Base-by-base conservation (phyloP, 176 grass and related monocot species). In the Poa pratensis region DNA sequence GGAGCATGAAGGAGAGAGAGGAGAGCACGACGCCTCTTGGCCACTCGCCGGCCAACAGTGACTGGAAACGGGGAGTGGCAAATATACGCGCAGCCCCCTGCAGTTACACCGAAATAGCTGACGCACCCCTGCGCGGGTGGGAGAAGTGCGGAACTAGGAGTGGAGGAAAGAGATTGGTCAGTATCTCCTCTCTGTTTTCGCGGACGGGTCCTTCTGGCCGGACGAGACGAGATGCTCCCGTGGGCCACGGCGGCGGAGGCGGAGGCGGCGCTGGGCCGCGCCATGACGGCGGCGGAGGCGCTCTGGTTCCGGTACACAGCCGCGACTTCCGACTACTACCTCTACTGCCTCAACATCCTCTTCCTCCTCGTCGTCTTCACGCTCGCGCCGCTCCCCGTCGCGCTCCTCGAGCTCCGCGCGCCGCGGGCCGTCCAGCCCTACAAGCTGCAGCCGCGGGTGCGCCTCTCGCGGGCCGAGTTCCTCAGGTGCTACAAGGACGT, bases 401-500 rank as follows among this genome's bases (percentile, higher is more conserved):
- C 91, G 48, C 80, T 98, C 9, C 69, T 98, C 85, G 96, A 98
- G 81, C 89, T 95, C 51, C 78, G 89, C 34, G 49, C 83, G 20
- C 93, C 93, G 16, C 69, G 73, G 23, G 55, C 88, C 19, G 84
- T 95, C 1, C 45, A 34, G 20, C 80, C 89, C 0, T 98, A 90
- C 91, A 98, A 98, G 84, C 81, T 95, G 82, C 96, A 98, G 96
- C 93, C 93, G 0, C 81, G 89, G 81, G 89, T 98, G 76, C 84
- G 79, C 2, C 93, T 89, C 73, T 19, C 91, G 11, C 59, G 40
- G 32, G 68, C 73, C 2, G 87, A 90, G 26, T 95, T 94, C 91
- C 9, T 87, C 60, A 81, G 72, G 17, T 98, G 96, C 87, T 98
- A 95, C 89, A 85, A 32, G 77, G 89, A 90, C 48, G 93, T 95